Evolutionary conservation across 495 filamentous ascomycete genomes (phyloP).

Genomic region (Cercophora sp.): DNA sequence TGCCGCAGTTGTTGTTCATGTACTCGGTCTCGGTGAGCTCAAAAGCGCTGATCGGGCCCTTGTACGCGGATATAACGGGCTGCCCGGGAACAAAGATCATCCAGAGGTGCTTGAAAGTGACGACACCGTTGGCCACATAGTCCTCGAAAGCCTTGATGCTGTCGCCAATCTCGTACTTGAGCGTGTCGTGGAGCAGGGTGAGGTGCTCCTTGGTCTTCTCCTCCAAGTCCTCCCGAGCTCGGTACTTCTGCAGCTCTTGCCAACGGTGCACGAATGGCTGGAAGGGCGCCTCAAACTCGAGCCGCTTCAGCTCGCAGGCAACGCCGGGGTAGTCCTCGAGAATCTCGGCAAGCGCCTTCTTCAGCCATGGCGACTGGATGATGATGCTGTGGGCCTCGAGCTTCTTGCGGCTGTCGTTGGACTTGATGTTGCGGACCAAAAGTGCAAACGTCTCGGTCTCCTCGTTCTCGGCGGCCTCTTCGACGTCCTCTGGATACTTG

Average conservation of each 20-base stretch:
- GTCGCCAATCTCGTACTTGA: slow-evolving; percentile 57
- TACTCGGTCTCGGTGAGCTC: slow-evolving; percentile 31
- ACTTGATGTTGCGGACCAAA: slow-evolving; percentile 33
- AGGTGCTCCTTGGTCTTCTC: slow-evolving; percentile 50
- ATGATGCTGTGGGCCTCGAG: slow-evolving; percentile 59
- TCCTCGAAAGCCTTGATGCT: slow-evolving; percentile 55
- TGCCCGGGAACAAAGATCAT: slow-evolving; percentile 41
- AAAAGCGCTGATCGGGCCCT: slow-evolving; percentile 31
- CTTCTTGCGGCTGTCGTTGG: slow-evolving; percentile 53
- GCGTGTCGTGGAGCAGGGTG: slow-evolving; percentile 51
- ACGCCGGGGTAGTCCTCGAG: slow-evolving; percentile 62
- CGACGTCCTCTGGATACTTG: slow-evolving; percentile 34
- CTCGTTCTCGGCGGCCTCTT: slow-evolving; percentile 36
- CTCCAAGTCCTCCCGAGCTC: slow-evolving; percentile 45
- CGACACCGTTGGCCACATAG: slow-evolving; percentile 53
- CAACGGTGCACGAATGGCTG: slow-evolving; percentile 65
- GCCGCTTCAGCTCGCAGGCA: slow-evolving; percentile 53
- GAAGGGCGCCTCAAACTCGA: slow-evolving; percentile 60
- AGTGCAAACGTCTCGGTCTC: slow-evolving; percentile 33
- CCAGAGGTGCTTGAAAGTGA: slow-evolving; percentile 53
- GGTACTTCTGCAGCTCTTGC: slow-evolving; percentile 47
- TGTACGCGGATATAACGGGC: slow-evolving; percentile 26
- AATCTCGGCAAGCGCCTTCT: slow-evolving; percentile 51
- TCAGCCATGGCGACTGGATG: slow-evolving; percentile 61
- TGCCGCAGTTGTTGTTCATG: slow-evolving; percentile 24